Conservation (phyloP, 345 rosid species). For the Salix viminalis region DNA sequence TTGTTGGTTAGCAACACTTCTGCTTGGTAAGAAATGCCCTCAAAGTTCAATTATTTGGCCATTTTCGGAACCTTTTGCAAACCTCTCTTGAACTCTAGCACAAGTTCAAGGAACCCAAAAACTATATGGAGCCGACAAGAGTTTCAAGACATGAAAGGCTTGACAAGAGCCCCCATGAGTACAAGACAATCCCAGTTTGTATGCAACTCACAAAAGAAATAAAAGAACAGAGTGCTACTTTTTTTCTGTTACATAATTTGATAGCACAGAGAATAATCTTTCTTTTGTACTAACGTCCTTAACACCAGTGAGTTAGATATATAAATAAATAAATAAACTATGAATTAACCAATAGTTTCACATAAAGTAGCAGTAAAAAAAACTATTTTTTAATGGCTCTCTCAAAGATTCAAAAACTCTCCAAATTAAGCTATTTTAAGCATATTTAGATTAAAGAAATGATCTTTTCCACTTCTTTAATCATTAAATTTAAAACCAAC, state of each 20-base stretch:
- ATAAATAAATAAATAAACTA: not conserved
- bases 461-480: slow-evolving; percentile 21
- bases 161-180: slow-evolving; percentile 9
- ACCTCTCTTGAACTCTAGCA: slow-evolving; percentile 7
- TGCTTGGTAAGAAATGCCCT: slow-evolving; percentile 14
- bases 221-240: slow-evolving; percentile 6
- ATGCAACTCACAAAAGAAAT: not conserved
- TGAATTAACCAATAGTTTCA: not conserved
- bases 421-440: slow-evolving; percentile 24
- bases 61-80: slow-evolving; percentile 21
- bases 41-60: slow-evolving; percentile 19
- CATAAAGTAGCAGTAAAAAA: slow-evolving; percentile 28
- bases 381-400: slow-evolving; percentile 24
- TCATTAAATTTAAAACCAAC: slow-evolving; percentile 21
- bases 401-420: slow-evolving; percentile 19
- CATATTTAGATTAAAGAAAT: not conserved
- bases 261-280: slow-evolving; percentile 2
- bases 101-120: slow-evolving; percentile 25
- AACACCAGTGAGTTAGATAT: slow-evolving; percentile 8
- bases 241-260: slow-evolving; percentile 24
- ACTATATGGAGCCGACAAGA: slow-evolving; percentile 23
- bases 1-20: slow-evolving; percentile 1
- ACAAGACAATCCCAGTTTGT: slow-evolving; percentile 21
- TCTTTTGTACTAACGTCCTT: slow-evolving; percentile 22
- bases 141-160: slow-evolving; percentile 23